A percentile compares a stretch with the other conserved stretches of the same genome.
Evolutionary conservation across 2,329 filamentous ascomycete genomes (phyloP).

Genomic region (Elsinoe australis): DNA sequence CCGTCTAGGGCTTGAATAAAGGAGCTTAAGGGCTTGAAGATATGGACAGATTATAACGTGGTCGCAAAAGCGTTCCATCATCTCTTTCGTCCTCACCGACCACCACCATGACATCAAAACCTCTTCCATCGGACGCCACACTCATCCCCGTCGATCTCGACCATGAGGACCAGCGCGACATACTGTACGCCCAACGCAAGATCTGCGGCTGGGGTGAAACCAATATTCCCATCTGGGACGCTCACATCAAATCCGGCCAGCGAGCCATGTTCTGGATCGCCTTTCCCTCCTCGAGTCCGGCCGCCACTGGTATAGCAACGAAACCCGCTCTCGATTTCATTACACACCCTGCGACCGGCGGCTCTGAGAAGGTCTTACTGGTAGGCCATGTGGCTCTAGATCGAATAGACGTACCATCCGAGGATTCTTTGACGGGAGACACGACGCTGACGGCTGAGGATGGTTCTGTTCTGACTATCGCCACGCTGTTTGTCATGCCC

Average conservation of each 20-base stretch:
- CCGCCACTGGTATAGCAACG: not conserved
- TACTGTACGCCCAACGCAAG: conserved; percentile 21
- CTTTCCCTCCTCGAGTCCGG: conserved; percentile 3
- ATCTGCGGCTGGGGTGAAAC: conserved; percentile 21
- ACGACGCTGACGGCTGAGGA: conserved; percentile 16
- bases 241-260: conserved; percentile 15
- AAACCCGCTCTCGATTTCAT: not conserved
- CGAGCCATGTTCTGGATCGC: conserved; percentile 22
- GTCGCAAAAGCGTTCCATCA: not conserved
- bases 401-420: conserved; percentile 16
- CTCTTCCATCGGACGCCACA: not conserved
- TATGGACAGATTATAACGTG: too few species aligned
- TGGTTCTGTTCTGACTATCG: conserved; percentile 19
- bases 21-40: too few species aligned
- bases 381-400: conserved; percentile 22
- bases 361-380: not conserved
- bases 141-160: conserved; percentile 21
- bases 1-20: too few species aligned
- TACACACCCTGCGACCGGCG: not conserved
- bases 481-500: conserved; percentile 22
- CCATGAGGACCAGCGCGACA: conserved; percentile 12
- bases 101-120: not conserved
- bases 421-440: conserved; percentile 15
- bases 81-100: not conserved
- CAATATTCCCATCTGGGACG: conserved; percentile 20